Base-by-base conservation (phyloP, 2,329 filamentous ascomycete genomes). In the Botrytis squamosa region DNA sequence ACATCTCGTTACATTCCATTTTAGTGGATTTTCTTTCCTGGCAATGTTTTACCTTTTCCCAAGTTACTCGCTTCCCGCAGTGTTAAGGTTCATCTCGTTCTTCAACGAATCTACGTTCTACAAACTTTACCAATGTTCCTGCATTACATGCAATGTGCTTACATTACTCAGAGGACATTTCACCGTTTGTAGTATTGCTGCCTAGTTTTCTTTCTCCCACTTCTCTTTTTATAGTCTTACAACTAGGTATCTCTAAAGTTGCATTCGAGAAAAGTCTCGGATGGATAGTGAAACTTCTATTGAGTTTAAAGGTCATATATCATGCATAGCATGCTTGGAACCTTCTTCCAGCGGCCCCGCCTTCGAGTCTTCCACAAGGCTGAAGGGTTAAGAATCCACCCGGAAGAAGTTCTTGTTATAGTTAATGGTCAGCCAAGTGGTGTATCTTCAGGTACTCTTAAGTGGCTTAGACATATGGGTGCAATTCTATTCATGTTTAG, bases 111-210 rank as follows among this genome's bases (percentile, higher is more conserved):
- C 52, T 38, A 57, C 38, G n/a, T 42, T 68, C 36, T 57, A 57
- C 38, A 44, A 42, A 59, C 10, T 57, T 20, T 57, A 10, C 20
- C 49, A 42, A 38, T 12, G n/a, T 44, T n/a, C 46, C n/a, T 55
- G 60, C 70, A 44, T 62, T n/a, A 36, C 25, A 62, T 72, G 60
- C 60, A 72, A 66, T 66, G 62, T 59, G 70, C 70, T 72, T 46
- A 67, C 70, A 57, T 25, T 29, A 2, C 42, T 14, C 16, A 52
- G 49, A 36, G n/a, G 29, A 33, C 6, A 33, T 25, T 52, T 55
- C 46, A 57, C 70, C 70, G 60, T 60, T 57, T 29, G 42, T 20
- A 36, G 14, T 4, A 33, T 49, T 42, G 33, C 33, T 52, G 18
- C 69, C 38, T 57, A n/a, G 8, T 7, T 12, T 4, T 7, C 25